A percentile compares a stretch with the other conserved stretches of the same genome.
phyloP scores from a whole-genome alignment of 768 basidiomycete genomes.

The Saitozyma sp. region DNA sequence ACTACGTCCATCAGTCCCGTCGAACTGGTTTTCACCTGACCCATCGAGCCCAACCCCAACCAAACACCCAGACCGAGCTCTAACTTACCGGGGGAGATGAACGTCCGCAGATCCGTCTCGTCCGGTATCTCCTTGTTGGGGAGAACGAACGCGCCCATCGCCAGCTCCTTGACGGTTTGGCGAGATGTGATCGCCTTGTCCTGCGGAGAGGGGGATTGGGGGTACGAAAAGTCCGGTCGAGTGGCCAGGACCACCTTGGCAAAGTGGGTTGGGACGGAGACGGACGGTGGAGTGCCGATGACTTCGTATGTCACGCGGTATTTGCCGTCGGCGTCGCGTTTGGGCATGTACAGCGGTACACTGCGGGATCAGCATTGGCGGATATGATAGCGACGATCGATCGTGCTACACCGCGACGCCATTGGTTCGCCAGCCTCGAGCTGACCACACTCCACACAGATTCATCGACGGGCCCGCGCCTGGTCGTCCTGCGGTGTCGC shows the following conservation, averaged over 20 bases:
- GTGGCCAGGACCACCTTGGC: conserved; percentile 89
- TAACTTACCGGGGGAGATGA: conserved; percentile 73
- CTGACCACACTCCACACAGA: too few species aligned
- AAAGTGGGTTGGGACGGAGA: conserved; percentile 95
- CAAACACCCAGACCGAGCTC: background rate
- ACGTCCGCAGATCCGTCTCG: conserved; percentile 72
- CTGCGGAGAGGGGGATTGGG: conserved; percentile 59
- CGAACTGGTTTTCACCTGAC: too few species aligned
- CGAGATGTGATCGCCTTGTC: conserved; percentile 27
- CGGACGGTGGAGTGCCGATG: conserved; percentile 84
- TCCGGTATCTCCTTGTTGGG: conserved; percentile 93
- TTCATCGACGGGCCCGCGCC: too few species aligned
- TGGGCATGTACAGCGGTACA: conserved; percentile 91
- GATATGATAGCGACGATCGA: background rate
- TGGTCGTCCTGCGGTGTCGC: too few species aligned
- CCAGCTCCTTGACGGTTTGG: conserved; percentile 66
- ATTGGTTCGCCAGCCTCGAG: too few species aligned
- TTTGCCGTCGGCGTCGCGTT: conserved; percentile 81
- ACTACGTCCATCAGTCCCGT: conserved; percentile 58
- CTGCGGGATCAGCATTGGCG: conserved; percentile 18
- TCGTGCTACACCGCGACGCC: too few species aligned
- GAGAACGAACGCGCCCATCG: conserved; percentile 90
- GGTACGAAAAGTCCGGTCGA: conserved; percentile 63
- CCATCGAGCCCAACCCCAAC: too few species aligned
- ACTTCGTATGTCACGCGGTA: conserved; percentile 96